Percentiles rank a stretch among this genome's conserved stretches.
Evolutionary conservation across 768 basidiomycete genomes (phyloP).

Genomic region (Strobilomyces dryophilus): DNA sequence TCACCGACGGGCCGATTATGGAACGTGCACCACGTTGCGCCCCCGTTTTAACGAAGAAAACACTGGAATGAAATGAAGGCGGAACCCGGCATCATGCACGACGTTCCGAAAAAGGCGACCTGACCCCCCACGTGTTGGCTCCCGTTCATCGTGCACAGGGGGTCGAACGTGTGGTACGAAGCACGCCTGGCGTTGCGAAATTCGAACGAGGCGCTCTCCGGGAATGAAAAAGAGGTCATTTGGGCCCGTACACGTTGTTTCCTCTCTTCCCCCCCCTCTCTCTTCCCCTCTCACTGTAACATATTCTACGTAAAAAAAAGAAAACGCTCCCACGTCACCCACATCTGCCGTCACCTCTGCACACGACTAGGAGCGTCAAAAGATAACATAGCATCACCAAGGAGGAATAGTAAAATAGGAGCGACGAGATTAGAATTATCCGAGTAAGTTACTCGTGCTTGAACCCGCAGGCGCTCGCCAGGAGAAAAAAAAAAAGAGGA

Average conservation of each 20-base stretch:
- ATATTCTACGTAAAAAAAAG: background rate
- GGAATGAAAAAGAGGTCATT: background rate
- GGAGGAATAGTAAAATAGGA: constrained; percentile 5
- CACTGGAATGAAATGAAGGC: no score
- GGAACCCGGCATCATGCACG: no score
- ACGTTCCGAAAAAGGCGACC: no score
- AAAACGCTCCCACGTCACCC: background rate
- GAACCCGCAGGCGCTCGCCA: constrained; percentile 24
- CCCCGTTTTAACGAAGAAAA: no score
- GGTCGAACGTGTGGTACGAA: no score
- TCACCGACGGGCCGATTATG: no score
- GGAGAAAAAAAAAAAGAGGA: background rate
- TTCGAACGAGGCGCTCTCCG: background rate
- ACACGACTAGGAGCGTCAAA: constrained; percentile 1
- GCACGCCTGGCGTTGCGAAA: background rate
- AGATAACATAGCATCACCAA: constrained; percentile 12
- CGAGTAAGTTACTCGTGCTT: constrained; percentile 31
- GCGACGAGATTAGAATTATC: constrained; percentile 27
- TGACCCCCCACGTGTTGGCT: no score
- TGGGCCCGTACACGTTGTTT: background rate
- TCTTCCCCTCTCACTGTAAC: background rate
- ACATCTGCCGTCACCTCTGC: background rate
- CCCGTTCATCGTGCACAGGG: no score
- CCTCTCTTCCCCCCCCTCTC: background rate
- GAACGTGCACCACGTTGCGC: no score